Conservation (phyloP, 495 filamentous ascomycete genomes). For the Aspergillus affinis region DNA sequence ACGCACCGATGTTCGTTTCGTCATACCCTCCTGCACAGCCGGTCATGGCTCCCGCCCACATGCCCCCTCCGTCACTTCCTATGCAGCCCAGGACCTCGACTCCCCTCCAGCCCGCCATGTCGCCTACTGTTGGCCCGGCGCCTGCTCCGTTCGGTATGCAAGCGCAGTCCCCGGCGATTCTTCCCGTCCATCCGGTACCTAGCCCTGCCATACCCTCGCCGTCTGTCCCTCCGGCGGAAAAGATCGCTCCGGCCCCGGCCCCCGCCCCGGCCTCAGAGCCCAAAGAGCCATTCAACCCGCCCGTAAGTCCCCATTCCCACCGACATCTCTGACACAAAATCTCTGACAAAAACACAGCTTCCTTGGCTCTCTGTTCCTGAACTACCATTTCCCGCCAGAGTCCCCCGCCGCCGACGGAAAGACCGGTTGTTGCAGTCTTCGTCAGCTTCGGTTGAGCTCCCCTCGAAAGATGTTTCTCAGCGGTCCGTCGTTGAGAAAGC, state of each 20-base stretch:
- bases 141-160: constrained; percentile 34
- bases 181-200: constrained; percentile 28
- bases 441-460: constrained; percentile 47
- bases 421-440: constrained; percentile 36
- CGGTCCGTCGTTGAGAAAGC: constrained; percentile 15
- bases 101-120: constrained; percentile 43
- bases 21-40: constrained; percentile 49
- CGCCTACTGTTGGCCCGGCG: constrained; percentile 33
- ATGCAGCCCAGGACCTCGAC: constrained; percentile 44
- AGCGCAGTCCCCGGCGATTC: constrained; percentile 31
- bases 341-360: constrained; percentile 45
- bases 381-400: constrained; percentile 59
- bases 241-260: constrained; percentile 17
- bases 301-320: constrained; percentile 50
- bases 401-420: constrained; percentile 41
- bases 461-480: constrained; percentile 39
- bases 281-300: constrained; percentile 56
- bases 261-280: background rate
- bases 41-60: constrained; percentile 40
- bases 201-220: constrained; percentile 34
- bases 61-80: constrained; percentile 35
- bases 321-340: background rate
- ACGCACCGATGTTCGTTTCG: constrained; percentile 51
- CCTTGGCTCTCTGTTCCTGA: constrained; percentile 82
- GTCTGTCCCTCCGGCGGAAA: constrained; percentile 29